Percentiles rank a stretch among this genome's conserved stretches.
Conservation (phyloP, 2,329 filamentous ascomycete species). For the Neodidymelliopsis sp. region DNA sequence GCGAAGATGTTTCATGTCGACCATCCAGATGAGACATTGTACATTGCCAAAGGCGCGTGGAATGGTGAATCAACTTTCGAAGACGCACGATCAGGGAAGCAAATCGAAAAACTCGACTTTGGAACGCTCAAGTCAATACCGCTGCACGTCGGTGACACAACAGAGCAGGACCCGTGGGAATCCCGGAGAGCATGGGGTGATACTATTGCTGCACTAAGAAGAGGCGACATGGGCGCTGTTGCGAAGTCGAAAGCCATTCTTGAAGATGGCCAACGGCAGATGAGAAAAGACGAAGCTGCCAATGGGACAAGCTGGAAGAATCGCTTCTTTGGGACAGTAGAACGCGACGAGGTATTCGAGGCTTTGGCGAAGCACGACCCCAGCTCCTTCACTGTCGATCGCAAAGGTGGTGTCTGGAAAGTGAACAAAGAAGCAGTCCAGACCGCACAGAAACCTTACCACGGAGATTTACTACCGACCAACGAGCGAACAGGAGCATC, state of each 20-base stretch:
- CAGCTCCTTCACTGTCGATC: constrained; percentile 34
- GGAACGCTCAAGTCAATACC: constrained; percentile 27
- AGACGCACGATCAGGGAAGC: constrained; percentile 41
- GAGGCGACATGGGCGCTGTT: constrained; percentile 52
- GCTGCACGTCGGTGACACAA: constrained; percentile 37
- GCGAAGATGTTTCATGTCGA: constrained; percentile 49
- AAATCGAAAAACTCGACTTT: constrained; percentile 49
- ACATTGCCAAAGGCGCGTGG: constrained; percentile 53
- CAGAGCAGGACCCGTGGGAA: constrained; percentile 56
- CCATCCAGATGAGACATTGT: constrained; percentile 44
- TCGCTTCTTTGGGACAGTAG: constrained; percentile 51
- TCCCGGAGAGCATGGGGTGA: constrained; percentile 53
- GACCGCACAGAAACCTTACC: constrained; percentile 38
- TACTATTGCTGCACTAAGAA: constrained; percentile 49
- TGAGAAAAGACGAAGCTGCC: constrained; percentile 51
- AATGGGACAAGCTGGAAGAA: constrained; percentile 48
- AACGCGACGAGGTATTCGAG: constrained; percentile 37
- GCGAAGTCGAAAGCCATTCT: constrained; percentile 41
- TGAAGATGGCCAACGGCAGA: constrained; percentile 51
- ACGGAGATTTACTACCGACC: constrained; percentile 37
- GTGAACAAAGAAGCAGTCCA: constrained; percentile 33
- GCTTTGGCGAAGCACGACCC: constrained; percentile 28
- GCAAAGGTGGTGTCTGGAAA: constrained; percentile 43
- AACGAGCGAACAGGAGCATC: constrained; percentile 23
- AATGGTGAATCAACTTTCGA: constrained; percentile 50